Conservation (phyloP, 805 yeast species). For the Huiozyma sinensis region DNA sequence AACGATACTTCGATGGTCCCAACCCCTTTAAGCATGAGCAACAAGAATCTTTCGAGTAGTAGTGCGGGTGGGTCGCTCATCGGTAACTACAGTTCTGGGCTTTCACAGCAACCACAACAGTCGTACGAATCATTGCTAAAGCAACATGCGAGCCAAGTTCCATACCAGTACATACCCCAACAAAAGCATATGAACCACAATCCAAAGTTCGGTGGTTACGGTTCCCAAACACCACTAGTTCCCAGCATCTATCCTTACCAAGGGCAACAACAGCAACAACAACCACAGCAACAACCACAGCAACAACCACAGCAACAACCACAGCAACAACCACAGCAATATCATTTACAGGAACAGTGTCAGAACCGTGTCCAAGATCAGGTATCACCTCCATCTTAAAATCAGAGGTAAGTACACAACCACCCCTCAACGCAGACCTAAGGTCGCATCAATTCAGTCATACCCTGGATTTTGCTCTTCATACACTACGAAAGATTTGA, state of each 20-base stretch:
- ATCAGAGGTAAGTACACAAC: no score
- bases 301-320: not conserved
- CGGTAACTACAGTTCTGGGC: not conserved
- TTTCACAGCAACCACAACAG: no score
- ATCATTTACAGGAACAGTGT: slow-evolving; percentile 3
- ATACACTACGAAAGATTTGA: no score
- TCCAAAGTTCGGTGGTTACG: not conserved
- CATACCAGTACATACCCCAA: slow-evolving; percentile 3
- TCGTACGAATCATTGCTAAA: no score
- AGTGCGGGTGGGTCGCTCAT: not conserved
- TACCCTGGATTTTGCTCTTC: no score
- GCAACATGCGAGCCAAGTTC: not conserved
- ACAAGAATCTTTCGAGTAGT: slow-evolving; percentile 1
- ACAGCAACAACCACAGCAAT: slow-evolving; percentile 3
- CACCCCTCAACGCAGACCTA: no score
- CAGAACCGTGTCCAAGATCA: not conserved
- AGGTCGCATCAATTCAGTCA: no score
- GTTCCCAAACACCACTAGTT: not conserved
- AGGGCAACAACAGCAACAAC: not conserved
- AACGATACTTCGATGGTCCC: slow-evolving; percentile 2
- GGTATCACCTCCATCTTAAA: no score
- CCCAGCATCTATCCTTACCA: slow-evolving; percentile 2
- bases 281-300: slow-evolving; percentile 2
- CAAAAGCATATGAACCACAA: not conserved
- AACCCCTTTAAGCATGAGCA: slow-evolving; percentile 3